Evolutionary conservation across 1,284 basidiomycete genomes (phyloP), one percentile per base, ranked within the genome.

Genomic region (Microbotryomycetes sp.): DNA sequence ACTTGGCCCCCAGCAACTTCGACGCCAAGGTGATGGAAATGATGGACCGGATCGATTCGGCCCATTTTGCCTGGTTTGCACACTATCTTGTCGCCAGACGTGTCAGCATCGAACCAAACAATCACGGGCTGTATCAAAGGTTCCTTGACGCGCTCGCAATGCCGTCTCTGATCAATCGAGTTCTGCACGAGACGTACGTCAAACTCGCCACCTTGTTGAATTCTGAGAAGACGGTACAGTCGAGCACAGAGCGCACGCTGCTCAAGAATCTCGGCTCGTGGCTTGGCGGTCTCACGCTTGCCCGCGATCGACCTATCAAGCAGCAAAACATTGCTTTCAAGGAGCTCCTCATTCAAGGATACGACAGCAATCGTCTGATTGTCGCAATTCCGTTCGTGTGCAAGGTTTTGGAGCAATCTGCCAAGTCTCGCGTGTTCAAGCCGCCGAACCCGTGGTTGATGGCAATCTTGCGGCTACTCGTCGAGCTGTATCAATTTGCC

Each of bases 361-460:
- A 91, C 75, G 93, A 97, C 73, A 89, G 83, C 69, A 88, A 90
- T 62, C 85, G 93, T 52, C 81, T 97, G 50, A 85, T 94, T 53
- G 89, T 97, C 16, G 92, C 93, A 9, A 97, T 99, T 66, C 93
- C 96, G 0, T 99, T 98, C 75, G 90, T 98, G 30, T 97, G 93
- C 84, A 97, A 97, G 77, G 87, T 94, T 4, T 82, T 99, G 58
- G 90, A 93, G 74, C 89, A 90, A 56, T 93, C 90, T 71, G 82
- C 86, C 58, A 85, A 86, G 73, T 97, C 92, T 49, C 86, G 81
- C 65, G 89, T 98, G 42, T 99, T 98, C 83, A 86, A 83, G 72
- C 88, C 90, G 19, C 96, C 96, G 28, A 99, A 98, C 76, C 96
- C 96, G 1, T 99, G 96, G 96, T 78, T 99, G 60, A 92, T 96